phyloP scores from a whole-genome alignment of 2,329 filamentous ascomycete genomes.

The Nemania sp. region DNA sequence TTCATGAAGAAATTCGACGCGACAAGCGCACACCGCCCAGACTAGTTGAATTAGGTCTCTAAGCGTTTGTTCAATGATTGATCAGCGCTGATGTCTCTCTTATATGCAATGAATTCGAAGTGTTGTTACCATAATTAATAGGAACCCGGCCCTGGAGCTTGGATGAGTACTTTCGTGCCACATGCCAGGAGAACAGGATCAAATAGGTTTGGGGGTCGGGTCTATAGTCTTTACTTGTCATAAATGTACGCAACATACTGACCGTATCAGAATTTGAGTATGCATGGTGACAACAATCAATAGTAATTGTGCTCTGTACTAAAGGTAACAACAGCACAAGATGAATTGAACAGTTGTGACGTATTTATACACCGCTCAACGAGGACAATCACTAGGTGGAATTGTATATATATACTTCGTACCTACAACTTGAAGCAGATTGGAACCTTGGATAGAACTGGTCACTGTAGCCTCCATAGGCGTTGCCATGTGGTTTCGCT shows the following conservation, averaged over 20 bases:
- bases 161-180: constrained; percentile 1
- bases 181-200: constrained; percentile 2
- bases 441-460: too few species aligned
- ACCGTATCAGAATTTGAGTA: background rate
- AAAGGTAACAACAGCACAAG: too few species aligned
- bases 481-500: too few species aligned
- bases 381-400: too few species aligned
- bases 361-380: too few species aligned
- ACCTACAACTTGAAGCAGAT: too few species aligned
- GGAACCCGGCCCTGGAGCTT: constrained; percentile 6
- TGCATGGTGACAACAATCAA: too few species aligned
- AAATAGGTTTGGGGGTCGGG: background rate
- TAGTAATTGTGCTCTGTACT: too few species aligned
- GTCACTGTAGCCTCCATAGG: too few species aligned
- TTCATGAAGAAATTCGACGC: background rate
- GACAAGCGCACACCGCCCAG: background rate
- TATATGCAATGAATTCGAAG: background rate
- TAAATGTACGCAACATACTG: constrained; percentile 3
- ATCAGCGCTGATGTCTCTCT: background rate
- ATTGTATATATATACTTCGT: too few species aligned
- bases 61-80: background rate
- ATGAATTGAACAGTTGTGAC: too few species aligned
- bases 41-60: background rate
- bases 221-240: background rate
- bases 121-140: background rate